A percentile compares a stretch with the other conserved stretches of the same genome.
Evolutionary conservation across 2,329 filamentous ascomycete genomes (phyloP).

Genomic region (Paraconiothyrium sp.): DNA sequence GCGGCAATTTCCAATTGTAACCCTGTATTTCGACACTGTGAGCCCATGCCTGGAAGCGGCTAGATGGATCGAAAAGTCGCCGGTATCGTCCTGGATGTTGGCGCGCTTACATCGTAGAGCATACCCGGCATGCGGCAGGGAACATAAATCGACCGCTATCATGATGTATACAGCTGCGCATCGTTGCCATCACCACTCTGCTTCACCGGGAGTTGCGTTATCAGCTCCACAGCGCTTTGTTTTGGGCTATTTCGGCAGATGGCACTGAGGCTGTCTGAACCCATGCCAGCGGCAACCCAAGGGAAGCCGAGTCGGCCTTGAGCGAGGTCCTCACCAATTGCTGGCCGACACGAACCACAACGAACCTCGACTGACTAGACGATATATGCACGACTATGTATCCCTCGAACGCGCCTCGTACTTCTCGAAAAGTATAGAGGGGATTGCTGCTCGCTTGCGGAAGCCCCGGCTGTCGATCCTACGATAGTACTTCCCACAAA

Average conservation of each 20-base stretch:
- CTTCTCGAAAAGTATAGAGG: conserved; percentile 14
- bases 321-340: conserved; percentile 14
- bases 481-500: conserved; percentile 13
- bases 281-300: conserved; percentile 16
- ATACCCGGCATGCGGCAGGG: conserved; percentile 7
- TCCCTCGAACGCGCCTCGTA: conserved; percentile 2
- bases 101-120: conserved; percentile 3
- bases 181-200: conserved; percentile 18
- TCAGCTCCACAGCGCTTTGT: conserved; percentile 11
- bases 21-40: background rate
- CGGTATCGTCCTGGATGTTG: background rate
- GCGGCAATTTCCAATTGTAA: background rate
- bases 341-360: conserved; percentile 16
- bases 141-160: conserved; percentile 8
- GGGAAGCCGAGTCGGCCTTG: conserved; percentile 2
- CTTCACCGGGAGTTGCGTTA: conserved; percentile 8
- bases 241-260: conserved; percentile 9
- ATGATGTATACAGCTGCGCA: conserved; percentile 16
- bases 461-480: conserved; percentile 23
- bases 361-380: background rate
- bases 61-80: conserved; percentile 10
- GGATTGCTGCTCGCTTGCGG: conserved; percentile 25
- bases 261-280: conserved; percentile 25
- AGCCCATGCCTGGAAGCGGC: background rate
- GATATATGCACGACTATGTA: background rate